A percentile compares a stretch with the other conserved stretches of the same genome.
phyloP scores from a whole-genome alignment of 495 filamentous ascomycete species.

The Xylaria nigripes region DNA sequence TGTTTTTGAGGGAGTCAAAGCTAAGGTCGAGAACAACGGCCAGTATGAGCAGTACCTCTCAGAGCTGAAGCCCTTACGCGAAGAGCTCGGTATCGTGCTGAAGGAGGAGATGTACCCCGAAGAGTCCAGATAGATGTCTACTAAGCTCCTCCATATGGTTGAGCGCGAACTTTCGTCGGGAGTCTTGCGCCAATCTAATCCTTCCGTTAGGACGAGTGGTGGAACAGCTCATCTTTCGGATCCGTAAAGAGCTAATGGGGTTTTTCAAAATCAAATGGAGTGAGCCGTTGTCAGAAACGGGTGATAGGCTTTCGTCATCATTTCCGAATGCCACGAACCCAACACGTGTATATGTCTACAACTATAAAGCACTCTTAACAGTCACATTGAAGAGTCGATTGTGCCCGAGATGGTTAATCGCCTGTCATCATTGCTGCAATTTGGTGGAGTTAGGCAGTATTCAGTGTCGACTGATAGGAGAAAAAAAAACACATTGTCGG shows the following conservation, averaged over 20 bases:
- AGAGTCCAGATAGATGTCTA: conserved; percentile 43
- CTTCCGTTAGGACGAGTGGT: neutral
- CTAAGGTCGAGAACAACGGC: conserved; percentile 95
- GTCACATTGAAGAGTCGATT: conserved; percentile 10
- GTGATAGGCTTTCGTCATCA: conserved; percentile 7
- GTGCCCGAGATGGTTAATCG: neutral
- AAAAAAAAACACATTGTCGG: no score
- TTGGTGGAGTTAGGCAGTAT: no score
- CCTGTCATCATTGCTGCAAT: neutral
- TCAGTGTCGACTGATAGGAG: no score
- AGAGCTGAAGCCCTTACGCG: conserved; percentile 82
- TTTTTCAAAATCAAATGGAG: neutral
- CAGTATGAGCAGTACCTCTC: conserved; percentile 98
- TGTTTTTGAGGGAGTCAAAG: conserved; percentile 98
- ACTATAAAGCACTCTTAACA: conserved; percentile 10
- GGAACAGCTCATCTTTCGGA: neutral
- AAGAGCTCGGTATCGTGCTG: conserved; percentile 84
- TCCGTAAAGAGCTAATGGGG: neutral
- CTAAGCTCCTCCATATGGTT: neutral
- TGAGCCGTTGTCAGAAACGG: conserved; percentile 1
- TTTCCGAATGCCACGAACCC: conserved; percentile 13
- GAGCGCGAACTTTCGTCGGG: conserved; percentile 1
- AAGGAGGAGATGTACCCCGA: conserved; percentile 95
- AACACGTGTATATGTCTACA: conserved; percentile 24
- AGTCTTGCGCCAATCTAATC: neutral